Base-by-base conservation (phyloP, 2,329 filamentous ascomycete species). In the Aspergillus latus region DNA sequence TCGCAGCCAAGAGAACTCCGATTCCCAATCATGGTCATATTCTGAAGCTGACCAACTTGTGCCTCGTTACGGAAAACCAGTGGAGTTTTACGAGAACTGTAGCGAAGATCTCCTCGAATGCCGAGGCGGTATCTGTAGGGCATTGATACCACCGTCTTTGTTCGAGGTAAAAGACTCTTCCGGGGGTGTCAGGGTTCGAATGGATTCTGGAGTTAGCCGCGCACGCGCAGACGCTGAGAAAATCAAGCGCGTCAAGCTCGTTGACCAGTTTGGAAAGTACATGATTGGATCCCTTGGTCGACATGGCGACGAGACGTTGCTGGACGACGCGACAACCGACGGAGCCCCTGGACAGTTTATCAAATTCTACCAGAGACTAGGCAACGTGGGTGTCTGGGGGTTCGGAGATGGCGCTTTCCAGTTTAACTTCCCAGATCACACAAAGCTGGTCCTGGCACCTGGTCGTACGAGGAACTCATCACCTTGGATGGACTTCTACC, bases 341-440 rank as follows among this genome's bases (percentile, higher is more conserved):
- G 49, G 66, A 45, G 66, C 59, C n/a, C 68, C 68, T 11, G 66
- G 66, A 5, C 74, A 75, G 28, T 79, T 77, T 57, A 72, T 80
- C 62, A 79, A 78, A 50, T 81, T 80, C 64, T 81, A 80, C 63
- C 77, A 80, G 61, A 71, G 78, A 10, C 65, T 81, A 15, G 78
- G 78, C 5, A 80, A 80, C 59, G 78, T 80, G n/a, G 78, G 78
- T n/a, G 74, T 80, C 40, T 81, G 78, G 78, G 77, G 77, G 2
- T 81, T 80, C 59, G 76, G 74, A 26, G 75, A 80, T 57, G 77
- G 78, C 4, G 74, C 76, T 52, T 75, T 81, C 57, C 78, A 80
- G 66, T 80, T 81, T 68, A 81, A 81, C 60, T 81, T 80, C 61
- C 78, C 78, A 2, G 78, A 81, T 54, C 78, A 81, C 58, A 81